Conservation (phyloP, 2,329 filamentous ascomycete species). For the Leptosphaerulina australis region DNA sequence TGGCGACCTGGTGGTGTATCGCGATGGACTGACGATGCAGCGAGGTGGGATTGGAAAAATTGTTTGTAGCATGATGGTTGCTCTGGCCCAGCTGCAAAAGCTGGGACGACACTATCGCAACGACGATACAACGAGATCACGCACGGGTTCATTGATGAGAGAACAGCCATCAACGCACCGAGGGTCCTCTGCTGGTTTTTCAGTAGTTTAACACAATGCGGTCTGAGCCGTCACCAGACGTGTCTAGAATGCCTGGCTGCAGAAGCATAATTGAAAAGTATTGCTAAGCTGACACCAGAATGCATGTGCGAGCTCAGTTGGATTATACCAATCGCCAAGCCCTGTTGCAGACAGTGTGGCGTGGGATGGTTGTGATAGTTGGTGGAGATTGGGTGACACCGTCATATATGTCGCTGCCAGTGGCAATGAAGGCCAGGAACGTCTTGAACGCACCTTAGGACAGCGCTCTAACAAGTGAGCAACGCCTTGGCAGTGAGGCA, state of each 20-base stretch:
- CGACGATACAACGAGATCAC: constrained; percentile 7
- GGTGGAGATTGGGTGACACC: neutral
- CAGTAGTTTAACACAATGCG: constrained; percentile 6
- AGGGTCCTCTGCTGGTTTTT: constrained; percentile 22
- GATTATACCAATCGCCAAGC: neutral
- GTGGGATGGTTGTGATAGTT: neutral
- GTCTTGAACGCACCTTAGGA: neutral
- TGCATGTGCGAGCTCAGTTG: neutral
- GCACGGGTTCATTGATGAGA: constrained; percentile 21
- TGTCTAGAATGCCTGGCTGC: neutral
- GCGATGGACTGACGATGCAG: constrained; percentile 30
- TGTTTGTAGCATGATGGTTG: constrained; percentile 37
- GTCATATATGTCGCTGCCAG: constrained; percentile 2
- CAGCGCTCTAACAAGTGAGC: neutral
- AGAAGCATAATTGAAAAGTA: neutral
- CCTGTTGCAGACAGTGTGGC: neutral
- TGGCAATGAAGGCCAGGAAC: neutral
- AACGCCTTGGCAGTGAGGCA: constrained; percentile 3
- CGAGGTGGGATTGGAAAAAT: constrained; percentile 35
- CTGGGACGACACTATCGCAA: constrained; percentile 38
- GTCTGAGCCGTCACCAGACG: neutral
- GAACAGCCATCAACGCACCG: constrained; percentile 16
- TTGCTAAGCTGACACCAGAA: neutral
- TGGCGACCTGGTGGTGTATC: constrained; percentile 36
- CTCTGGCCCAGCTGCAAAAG: constrained; percentile 35